Conservation (phyloP, 805 yeast genomes). For the Grigorovia humatica region DNA sequence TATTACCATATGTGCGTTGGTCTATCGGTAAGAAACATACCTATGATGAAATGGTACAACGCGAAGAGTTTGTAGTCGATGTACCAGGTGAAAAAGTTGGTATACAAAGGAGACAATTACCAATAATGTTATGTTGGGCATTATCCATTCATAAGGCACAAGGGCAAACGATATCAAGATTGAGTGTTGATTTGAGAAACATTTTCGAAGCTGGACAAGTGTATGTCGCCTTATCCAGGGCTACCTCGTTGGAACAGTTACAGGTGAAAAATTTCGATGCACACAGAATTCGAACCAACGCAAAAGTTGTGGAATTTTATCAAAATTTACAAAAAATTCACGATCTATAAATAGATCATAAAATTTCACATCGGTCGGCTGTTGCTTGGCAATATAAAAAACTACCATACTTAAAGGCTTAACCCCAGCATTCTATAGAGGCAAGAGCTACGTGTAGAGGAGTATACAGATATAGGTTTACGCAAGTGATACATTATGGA, state of each 20-base stretch:
- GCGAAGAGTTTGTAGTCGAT: conserved; percentile 33
- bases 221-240: conserved; percentile 74
- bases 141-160: conserved; percentile 77
- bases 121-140: conserved; percentile 71
- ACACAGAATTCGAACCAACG: conserved; percentile 45
- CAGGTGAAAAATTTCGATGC: conserved; percentile 59
- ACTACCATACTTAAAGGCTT: too few relatives aligned
- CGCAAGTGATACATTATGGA: too few relatives aligned
- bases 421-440: too few relatives aligned
- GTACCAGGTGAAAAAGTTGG: conserved; percentile 25
- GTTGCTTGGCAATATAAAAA: background rate
- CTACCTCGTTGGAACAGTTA: conserved; percentile 52
- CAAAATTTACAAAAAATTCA: conserved; percentile 25
- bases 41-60: conserved; percentile 28
- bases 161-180: conserved; percentile 68
- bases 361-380: background rate
- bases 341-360: background rate
- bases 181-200: conserved; percentile 55
- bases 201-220: conserved; percentile 78
- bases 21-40: conserved; percentile 19
- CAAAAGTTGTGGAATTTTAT: conserved; percentile 53
- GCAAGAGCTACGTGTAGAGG: too few relatives aligned
- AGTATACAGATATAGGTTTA: too few relatives aligned
- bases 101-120: conserved; percentile 47
- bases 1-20: conserved; percentile 29